A percentile compares a stretch with the other conserved stretches of the same genome.
These are phyloP conservation scores for Pleurotus cornucopiae DNA, from an alignment of 768 basidiomycete genomes.

Conservation along the genomic window DNA sequence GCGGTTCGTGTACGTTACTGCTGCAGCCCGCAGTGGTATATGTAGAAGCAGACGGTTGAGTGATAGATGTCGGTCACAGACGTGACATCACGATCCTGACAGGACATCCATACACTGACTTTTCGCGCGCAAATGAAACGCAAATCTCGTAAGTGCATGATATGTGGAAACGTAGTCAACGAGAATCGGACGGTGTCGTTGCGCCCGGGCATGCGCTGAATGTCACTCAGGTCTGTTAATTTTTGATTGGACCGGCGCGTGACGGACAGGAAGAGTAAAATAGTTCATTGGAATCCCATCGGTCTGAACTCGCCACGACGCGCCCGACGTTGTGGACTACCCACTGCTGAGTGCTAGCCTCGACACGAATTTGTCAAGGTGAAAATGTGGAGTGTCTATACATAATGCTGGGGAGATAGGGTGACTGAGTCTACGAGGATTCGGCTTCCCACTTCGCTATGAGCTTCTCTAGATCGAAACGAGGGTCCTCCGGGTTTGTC, in stretches of 20 bases:
- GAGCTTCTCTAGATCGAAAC: constrained; percentile 94
- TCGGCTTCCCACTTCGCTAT: constrained; percentile 72
- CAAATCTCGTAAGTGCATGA: no score
- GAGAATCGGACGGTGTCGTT: no score
- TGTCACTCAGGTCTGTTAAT: no score
- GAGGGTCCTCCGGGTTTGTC: constrained; percentile 91
- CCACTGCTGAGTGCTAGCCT: no score
- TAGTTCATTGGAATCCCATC: no score
- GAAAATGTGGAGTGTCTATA: background rate
- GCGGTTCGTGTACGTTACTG: background rate
- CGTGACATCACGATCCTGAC: background rate
- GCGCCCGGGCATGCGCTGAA: no score
- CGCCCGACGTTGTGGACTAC: no score
- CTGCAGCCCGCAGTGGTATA: background rate
- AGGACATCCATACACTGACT: background rate
- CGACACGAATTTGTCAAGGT: no score
- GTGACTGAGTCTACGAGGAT: constrained; percentile 19
- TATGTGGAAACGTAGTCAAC: no score
- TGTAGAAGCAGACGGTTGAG: background rate
- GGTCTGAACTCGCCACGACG: no score
- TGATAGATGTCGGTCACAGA: background rate
- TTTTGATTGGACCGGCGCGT: no score
- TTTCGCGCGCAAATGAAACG: background rate
- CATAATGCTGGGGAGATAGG: background rate
- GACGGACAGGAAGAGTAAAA: no score